Evolutionary conservation across 2,329 filamentous ascomycete genomes (phyloP), one percentile per base, ranked within the genome.

Genomic region (Mollisiaceae sp.): DNA sequence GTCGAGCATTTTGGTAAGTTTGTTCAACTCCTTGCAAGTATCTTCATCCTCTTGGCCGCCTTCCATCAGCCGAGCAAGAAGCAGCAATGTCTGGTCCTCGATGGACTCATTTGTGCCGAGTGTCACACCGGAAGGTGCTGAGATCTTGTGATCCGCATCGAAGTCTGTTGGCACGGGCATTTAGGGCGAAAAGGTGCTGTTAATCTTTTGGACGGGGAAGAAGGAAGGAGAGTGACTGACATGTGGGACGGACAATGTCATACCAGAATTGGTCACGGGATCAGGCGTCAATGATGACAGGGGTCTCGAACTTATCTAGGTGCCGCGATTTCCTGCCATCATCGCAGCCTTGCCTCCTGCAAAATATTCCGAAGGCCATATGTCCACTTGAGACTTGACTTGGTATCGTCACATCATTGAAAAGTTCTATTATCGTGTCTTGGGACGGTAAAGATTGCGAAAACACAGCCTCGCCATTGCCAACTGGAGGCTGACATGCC

Each of bases 1-100:
- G 72, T 81, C 83, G 63, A 90, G 80, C 45, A 90, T 79, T 76
- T 83, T 86, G 54, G 87, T 88, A 62, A 90, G 82, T 63, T 79
- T 78, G 70, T 86, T 84, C 55, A 90, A 79, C 66, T 87, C 83
- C 66, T 78, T 78, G 72, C 85, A 89, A 14, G 86, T 90, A 70
- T 91, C 89, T 64, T 88, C 86, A 75, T 92, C 92, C 72, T 97
- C 92, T 73, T 94, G 88, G 61, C 93, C 93, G 54, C 92, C 93
- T 76, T 96, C 92, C 89, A 97, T 96, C 72, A 97, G 82, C 74
- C 91, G 91, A 27, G 94, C 94, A 70, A 97, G 87, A 71, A 94
- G 89, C 12, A 75, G 65, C 20, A 76, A 55, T 18, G 70, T 73
- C 43, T 71, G 71, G 50, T 76, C 75, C 66, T 75, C 73, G 5